Evolutionary conservation across 2,329 filamentous ascomycete species (phyloP).

Genomic region (Aspergillus intermedius): DNA sequence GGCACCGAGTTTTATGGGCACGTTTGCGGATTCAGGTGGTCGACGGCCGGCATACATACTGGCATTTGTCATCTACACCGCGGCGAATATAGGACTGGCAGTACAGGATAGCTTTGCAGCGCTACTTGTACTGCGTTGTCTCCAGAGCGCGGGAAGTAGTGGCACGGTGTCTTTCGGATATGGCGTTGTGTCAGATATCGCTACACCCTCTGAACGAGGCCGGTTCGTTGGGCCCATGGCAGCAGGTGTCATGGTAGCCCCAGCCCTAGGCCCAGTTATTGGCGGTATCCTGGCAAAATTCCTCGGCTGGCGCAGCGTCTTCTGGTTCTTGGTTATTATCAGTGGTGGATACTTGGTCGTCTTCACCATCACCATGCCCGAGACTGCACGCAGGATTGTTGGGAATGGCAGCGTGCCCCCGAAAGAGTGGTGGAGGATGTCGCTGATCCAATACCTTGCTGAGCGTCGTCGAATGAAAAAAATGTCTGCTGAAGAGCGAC

Average conservation of each 20-base stretch:
- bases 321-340: conserved; percentile 26
- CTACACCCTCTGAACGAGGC: conserved; percentile 24
- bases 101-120: conserved; percentile 23
- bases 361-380: conserved; percentile 15
- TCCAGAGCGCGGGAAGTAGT: conserved; percentile 25
- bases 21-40: conserved; percentile 25
- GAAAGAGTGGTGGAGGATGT: conserved; percentile 19
- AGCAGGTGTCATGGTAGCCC: conserved; percentile 19
- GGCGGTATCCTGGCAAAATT: conserved; percentile 21
- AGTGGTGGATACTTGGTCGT: conserved; percentile 14
- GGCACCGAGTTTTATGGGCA: conserved; percentile 25
- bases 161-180: conserved; percentile 24
- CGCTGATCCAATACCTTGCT: conserved; percentile 13
- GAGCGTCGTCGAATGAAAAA: neutral
- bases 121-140: conserved; percentile 23
- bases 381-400: conserved; percentile 29
- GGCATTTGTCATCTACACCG: conserved; percentile 22
- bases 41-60: conserved; percentile 25
- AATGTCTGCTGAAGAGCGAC: conserved; percentile 1
- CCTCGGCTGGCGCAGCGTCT: conserved; percentile 24
- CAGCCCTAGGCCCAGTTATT: conserved; percentile 24
- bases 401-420: conserved; percentile 24
- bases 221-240: conserved; percentile 23
- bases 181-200: conserved; percentile 27
- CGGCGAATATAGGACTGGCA: conserved; percentile 27